Base-by-base conservation (phyloP, 2,329 filamentous ascomycete genomes). In the Botryosphaeria dothidea region DNA sequence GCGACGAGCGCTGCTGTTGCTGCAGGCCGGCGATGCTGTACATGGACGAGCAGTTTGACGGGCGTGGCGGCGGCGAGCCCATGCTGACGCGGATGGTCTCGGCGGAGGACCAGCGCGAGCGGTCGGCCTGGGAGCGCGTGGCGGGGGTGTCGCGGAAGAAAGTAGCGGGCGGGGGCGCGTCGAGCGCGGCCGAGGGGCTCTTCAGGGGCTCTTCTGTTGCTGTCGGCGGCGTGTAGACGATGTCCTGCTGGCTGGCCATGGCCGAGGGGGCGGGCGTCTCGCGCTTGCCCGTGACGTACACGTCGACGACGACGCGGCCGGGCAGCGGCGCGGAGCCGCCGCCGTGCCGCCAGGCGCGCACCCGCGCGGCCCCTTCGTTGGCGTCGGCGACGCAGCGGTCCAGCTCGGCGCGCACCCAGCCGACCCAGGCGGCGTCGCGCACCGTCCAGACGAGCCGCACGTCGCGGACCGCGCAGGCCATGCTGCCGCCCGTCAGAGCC, bases 371-470 rank as follows among this genome's bases (percentile, higher is more conserved):
- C 41, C 45, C 46, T 15, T 49, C 64, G 25, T 56, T 46, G 3
- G 64, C 60, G 23, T 48, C 65, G 21, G 38, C 34, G 9, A 65
- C 46, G 2, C 60, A 64, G 15, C 41, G 29, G 7, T 23, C 43
- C 11, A 69, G 62, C 52, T 68, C 66, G 19, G 36, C 27, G 13
- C 62, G 57, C 21, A 69, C 62, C 68, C 68, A 69, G 1, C 31
- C 8, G 21, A 67, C 6, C 60, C 65, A 68, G 1, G 51, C 48
- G 15, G 25, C 56, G 25, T 67, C 62, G 34, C 68, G 62, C n/a
- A 69, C 46, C 15, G 64, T 61, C 68, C 68, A 69, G 25, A 69
- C 61, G 43, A 69, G 66, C 25, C 66, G 65, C 11, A 69, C 61
- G 15, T 57, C 43, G 13, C 57, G 38, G n/a, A 65, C 64, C 6